phyloP scores from a whole-genome alignment of 345 rosid genomes.

The Sonneratia caseolaris region DNA sequence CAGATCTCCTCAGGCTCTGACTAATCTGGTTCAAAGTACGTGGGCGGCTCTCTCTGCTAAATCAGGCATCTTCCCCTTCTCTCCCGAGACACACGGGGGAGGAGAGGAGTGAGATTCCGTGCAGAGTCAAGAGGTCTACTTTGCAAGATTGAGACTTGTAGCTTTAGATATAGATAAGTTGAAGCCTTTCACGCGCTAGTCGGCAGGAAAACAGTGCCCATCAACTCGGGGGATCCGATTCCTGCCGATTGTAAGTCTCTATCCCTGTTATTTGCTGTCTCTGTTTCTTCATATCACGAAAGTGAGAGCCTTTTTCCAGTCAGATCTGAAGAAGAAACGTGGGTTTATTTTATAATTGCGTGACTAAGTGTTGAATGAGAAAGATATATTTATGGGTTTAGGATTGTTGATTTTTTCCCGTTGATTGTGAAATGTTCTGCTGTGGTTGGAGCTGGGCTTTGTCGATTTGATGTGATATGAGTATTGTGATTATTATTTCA shows the following conservation, averaged over 20 bases:
- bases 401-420: neutral
- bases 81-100: no score
- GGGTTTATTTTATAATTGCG: neutral
- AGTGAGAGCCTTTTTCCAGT: neutral
- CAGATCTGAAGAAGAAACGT: conserved; percentile 3
- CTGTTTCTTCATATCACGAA: neutral
- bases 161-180: no score
- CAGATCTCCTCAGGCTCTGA: no score
- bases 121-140: no score
- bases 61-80: no score
- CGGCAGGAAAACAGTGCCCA: conserved; percentile 1
- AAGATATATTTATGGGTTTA: neutral
- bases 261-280: neutral
- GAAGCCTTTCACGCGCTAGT: neutral
- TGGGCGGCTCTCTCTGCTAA: no score
- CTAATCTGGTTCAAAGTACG: no score
- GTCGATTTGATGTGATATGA: neutral
- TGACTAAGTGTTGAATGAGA: neutral
- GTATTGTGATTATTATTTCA: neutral
- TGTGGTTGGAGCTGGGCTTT: neutral
- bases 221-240: no score
- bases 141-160: no score
- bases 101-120: no score
- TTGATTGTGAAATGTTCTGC: neutral
- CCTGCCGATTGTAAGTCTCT: neutral